Percentiles rank a stretch among this genome's conserved stretches.
Conservation (phyloP, 257 asterid genomes). For the Mitragyna speciosa region DNA sequence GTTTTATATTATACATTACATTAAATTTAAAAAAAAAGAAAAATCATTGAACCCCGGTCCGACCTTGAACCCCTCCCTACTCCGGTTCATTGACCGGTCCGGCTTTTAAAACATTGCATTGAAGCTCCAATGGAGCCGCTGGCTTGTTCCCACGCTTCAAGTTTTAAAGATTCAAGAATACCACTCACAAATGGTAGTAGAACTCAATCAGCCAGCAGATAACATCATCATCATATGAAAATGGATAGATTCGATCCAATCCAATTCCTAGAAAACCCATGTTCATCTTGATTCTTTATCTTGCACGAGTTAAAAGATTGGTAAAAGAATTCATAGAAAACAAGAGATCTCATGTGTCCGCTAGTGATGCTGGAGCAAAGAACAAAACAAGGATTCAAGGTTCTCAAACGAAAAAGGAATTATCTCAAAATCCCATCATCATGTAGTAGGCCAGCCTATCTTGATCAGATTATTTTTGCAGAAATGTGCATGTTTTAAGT, state of each 20-base stretch:
- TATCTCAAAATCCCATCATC: no score
- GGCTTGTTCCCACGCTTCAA: no score
- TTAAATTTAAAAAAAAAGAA: no score
- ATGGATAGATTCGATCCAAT: not conserved
- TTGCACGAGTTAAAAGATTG: not conserved
- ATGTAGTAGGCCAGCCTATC: no score
- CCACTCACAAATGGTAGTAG: not conserved
- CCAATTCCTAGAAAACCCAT: not conserved
- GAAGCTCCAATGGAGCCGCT: no score
- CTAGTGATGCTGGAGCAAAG: not conserved
- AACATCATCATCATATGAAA: not conserved
- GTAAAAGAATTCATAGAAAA: slow-evolving; percentile 7
- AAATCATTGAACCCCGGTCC: no score
- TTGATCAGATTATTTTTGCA: no score
- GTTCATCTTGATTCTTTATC: not conserved
- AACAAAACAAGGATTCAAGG: slow-evolving; percentile 6
- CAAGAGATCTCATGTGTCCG: slow-evolving; percentile 1
- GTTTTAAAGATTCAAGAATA: slow-evolving; percentile 7
- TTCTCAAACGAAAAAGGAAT: slow-evolving; percentile 3
- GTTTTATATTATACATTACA: no score
- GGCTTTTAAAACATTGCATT: no score
- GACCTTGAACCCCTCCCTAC: no score
- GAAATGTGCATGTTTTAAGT: not conserved
- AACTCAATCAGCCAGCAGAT: not conserved
- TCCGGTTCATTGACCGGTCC: no score